These are phyloP conservation scores for Pyrenochaeta sp. DNA, from an alignment of 2,329 filamentous ascomycete genomes.

Conservation along the genomic window DNA sequence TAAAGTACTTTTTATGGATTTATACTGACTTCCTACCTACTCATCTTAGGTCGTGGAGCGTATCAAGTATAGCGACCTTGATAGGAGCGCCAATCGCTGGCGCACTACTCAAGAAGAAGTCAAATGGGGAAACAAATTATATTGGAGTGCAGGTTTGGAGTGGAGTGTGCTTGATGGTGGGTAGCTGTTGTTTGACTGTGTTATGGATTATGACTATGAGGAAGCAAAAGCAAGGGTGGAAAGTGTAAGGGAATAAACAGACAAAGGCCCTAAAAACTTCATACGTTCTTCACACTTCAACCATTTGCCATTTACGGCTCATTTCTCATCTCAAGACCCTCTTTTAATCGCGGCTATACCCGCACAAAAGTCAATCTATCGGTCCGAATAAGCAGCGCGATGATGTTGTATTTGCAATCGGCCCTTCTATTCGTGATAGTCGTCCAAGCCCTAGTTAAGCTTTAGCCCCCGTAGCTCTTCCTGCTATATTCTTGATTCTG, in stretches of 20 bases:
- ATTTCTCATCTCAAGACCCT: not conserved
- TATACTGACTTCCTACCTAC: too few species aligned
- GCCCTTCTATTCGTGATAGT: not conserved
- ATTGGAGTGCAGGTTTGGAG: constrained; percentile 48
- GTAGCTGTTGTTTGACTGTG: constrained; percentile 32
- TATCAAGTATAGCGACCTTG: constrained; percentile 45
- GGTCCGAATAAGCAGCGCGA: not conserved
- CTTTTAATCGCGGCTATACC: not conserved
- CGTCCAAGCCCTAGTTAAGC: not conserved
- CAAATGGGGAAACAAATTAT: constrained; percentile 34
- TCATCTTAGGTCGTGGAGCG: constrained; percentile 35
- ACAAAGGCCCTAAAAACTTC: not conserved
- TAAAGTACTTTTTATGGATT: too few species aligned
- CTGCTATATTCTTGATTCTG: not conserved
- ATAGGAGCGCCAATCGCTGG: constrained; percentile 50
- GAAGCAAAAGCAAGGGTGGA: constrained; percentile 41
- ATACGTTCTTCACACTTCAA: too few species aligned
- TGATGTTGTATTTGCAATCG: not conserved
- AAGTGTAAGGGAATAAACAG: constrained; percentile 25
- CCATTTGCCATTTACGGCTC: not conserved
- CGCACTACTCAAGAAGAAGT: constrained; percentile 37
- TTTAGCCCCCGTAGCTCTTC: not conserved
- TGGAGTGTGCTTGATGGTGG: constrained; percentile 45
- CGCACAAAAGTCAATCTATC: not conserved
- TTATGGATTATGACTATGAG: constrained; percentile 37